These are phyloP conservation scores for Ophiognomonia clavigignenti-juglandacearum DNA, from an alignment of 2,329 filamentous ascomycete genomes.

Conservation along the genomic window DNA sequence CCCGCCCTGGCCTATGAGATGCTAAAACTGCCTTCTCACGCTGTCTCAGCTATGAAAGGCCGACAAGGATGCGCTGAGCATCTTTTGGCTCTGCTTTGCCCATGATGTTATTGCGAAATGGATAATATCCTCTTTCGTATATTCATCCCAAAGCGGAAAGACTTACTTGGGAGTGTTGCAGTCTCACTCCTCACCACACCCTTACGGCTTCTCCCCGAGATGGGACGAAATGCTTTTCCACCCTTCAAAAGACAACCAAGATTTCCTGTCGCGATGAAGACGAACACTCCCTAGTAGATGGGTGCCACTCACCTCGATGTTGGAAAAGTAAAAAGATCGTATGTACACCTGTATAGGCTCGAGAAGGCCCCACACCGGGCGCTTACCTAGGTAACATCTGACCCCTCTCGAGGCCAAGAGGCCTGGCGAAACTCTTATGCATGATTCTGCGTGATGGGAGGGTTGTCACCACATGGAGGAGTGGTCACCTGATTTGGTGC, in stretches of 20 bases:
- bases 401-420: not conserved
- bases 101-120: conserved; percentile 5
- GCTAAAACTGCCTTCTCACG: conserved; percentile 6
- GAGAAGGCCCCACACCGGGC: conserved; percentile 8
- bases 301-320: not conserved
- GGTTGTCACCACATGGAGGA: conserved; percentile 11
- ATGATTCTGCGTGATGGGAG: conserved; percentile 8
- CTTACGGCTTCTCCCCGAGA: not conserved
- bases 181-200: not conserved
- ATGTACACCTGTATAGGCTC: not conserved
- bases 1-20: conserved; percentile 11
- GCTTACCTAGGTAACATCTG: conserved; percentile 9
- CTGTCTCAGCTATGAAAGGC: not conserved
- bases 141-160: not conserved
- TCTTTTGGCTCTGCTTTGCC: not conserved
- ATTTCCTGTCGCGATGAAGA: too few species aligned
- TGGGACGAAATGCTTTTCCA: not conserved
- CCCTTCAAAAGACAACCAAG: not conserved
- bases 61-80: conserved; percentile 5
- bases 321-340: too few species aligned
- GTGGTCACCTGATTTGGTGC: conserved; percentile 13
- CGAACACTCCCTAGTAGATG: too few species aligned
- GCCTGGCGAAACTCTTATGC: too few species aligned
- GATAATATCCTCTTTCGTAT: conserved; percentile 5
- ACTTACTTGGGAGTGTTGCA: conserved; percentile 1